phyloP scores from a whole-genome alignment of 116 monocot genomes.

The Phalaenopsis hybrid region DNA sequence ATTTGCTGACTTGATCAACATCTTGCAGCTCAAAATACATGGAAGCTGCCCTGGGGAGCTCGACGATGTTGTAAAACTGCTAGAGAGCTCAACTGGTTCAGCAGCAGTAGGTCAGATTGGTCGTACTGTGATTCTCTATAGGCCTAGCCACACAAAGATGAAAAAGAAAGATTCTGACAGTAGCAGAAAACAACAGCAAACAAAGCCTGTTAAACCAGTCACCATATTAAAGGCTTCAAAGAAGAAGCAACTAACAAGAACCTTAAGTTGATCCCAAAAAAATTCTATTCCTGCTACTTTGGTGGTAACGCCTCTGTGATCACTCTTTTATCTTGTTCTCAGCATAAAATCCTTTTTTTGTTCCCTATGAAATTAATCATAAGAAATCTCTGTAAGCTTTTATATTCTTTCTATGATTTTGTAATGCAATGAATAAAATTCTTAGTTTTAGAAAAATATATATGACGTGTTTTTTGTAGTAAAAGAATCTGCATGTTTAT shows the following conservation, averaged over 20 bases:
- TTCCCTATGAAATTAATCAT: background rate
- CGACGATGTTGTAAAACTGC: slow-evolving; percentile 49
- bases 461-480: background rate
- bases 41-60: slow-evolving; percentile 79
- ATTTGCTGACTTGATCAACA: slow-evolving; percentile 4
- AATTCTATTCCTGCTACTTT: background rate
- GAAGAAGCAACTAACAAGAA: slow-evolving; percentile 13
- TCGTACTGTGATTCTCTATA: slow-evolving; percentile 77
- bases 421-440: background rate
- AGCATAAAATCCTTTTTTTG: background rate
- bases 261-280: background rate
- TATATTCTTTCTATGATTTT: background rate
- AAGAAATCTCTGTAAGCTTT: background rate
- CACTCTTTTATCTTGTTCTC: background rate
- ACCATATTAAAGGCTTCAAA: slow-evolving; percentile 9
- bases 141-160: slow-evolving; percentile 80
- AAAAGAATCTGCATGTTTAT: background rate
- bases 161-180: slow-evolving; percentile 38
- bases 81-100: slow-evolving; percentile 76
- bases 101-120: slow-evolving; percentile 70
- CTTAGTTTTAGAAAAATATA: background rate
- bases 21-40: slow-evolving; percentile 70
- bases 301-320: background rate
- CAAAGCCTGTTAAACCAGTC: slow-evolving; percentile 9
- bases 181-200: slow-evolving; percentile 19